Conservation (phyloP, 2,329 filamentous ascomycete species). For the Claviceps maximensis region DNA sequence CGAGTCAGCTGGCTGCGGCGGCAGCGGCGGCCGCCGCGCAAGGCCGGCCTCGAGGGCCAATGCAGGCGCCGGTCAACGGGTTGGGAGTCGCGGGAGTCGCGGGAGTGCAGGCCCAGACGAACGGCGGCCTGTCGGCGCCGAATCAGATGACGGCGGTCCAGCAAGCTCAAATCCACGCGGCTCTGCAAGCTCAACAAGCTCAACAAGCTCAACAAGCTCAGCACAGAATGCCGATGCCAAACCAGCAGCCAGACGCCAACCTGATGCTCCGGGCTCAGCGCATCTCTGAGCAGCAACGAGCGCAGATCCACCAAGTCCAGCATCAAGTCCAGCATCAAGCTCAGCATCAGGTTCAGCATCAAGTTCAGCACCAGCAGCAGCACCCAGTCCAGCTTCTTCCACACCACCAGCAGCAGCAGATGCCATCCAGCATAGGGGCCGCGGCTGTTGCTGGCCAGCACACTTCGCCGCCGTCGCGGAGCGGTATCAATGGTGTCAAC, state of each 20-base stretch:
- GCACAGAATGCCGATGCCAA: conserved; percentile 42
- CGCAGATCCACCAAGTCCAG: conserved; percentile 32
- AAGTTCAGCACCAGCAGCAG: conserved; percentile 11
- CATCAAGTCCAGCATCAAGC: conserved; percentile 22
- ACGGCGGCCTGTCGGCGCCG: conserved; percentile 35
- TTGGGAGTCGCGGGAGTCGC: conserved; percentile 32
- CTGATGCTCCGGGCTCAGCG: conserved; percentile 51
- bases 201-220: conserved; percentile 29
- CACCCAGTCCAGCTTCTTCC: conserved; percentile 15
- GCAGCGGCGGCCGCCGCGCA: conserved; percentile 27
- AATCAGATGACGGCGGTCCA: conserved; percentile 52
- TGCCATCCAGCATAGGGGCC: conserved; percentile 20
- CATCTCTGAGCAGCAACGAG: conserved; percentile 52
- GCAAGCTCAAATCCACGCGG: conserved; percentile 53
- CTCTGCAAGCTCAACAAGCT: conserved; percentile 15
- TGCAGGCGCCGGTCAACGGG: conserved; percentile 39
- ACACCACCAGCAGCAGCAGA: conserved; percentile 17
- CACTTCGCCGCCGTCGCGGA: conserved; percentile 31
- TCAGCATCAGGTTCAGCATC: conserved; percentile 23
- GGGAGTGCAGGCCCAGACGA: conserved; percentile 34
- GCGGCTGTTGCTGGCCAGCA: conserved; percentile 26
- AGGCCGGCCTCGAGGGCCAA: conserved; percentile 36
- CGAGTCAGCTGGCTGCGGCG: conserved; percentile 30
- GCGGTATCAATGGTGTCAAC: conserved; percentile 28
- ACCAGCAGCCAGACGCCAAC: conserved; percentile 34